Evolutionary conservation across 2,329 filamentous ascomycete species (phyloP).

Genomic region (Plenodomus biglobosus): DNA sequence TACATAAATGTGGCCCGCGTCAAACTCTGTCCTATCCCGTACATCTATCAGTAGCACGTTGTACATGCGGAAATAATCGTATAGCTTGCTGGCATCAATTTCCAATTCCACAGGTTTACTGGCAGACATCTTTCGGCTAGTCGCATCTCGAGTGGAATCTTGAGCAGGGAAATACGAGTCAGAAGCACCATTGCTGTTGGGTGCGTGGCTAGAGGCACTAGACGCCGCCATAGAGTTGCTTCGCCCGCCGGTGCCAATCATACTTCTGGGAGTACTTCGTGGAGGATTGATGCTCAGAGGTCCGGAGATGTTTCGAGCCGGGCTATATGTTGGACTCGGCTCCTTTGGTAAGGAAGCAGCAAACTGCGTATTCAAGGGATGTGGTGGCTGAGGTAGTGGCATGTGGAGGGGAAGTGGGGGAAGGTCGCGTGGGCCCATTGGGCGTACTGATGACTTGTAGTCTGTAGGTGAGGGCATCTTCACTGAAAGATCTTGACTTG

Average conservation of each 20-base stretch:
- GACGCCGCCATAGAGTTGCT: conserved; percentile 56
- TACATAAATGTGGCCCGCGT: conserved; percentile 85
- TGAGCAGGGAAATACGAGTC: conserved; percentile 49
- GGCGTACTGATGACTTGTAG: conserved; percentile 37
- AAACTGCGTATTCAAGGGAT: conserved; percentile 55
- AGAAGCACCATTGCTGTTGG: conserved; percentile 37
- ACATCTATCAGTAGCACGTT: conserved; percentile 83
- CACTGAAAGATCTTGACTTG: conserved; percentile 37
- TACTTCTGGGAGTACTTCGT: conserved; percentile 64
- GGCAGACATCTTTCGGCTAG: conserved; percentile 43
- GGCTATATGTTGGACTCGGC: conserved; percentile 76
- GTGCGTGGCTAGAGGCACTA: conserved; percentile 40
- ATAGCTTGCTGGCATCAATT: conserved; percentile 70
- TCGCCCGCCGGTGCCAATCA: conserved; percentile 58
- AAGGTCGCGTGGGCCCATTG: conserved; percentile 58
- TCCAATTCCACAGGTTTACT: conserved; percentile 59
- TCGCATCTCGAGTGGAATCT: conserved; percentile 13
- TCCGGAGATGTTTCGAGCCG: conserved; percentile 70
- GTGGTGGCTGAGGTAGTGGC: conserved; percentile 47
- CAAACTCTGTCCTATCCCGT: conserved; percentile 75
- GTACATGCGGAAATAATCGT: conserved; percentile 67
- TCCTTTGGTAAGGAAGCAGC: conserved; percentile 65
- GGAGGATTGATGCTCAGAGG: conserved; percentile 66
- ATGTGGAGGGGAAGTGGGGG: conserved; percentile 37
- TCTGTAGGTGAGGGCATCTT: conserved; percentile 48